Conservation (phyloP, 2,329 filamentous ascomycete species). For the Paraconiothyrium sp. region DNA sequence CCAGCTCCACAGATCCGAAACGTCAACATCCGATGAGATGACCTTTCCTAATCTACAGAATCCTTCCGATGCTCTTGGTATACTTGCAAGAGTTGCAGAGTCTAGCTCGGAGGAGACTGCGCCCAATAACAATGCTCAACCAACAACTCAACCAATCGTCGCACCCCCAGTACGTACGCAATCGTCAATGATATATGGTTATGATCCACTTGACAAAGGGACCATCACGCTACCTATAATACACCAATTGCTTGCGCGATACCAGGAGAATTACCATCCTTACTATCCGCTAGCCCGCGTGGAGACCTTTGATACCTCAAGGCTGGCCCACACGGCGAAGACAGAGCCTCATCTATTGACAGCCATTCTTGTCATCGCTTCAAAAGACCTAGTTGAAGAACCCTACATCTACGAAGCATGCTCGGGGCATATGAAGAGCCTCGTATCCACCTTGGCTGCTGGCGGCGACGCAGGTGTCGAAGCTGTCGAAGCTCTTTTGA, state of each 20-base stretch:
- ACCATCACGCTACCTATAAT: conserved; percentile 57
- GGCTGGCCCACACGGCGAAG: conserved; percentile 65
- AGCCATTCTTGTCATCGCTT: conserved; percentile 74
- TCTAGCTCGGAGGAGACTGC: conserved; percentile 43
- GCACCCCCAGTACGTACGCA: conserved; percentile 28
- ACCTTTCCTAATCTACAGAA: conserved; percentile 58
- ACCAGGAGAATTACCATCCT: conserved; percentile 72
- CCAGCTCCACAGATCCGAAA: conserved; percentile 40
- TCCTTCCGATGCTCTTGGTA: conserved; percentile 59
- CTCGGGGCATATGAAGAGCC: conserved; percentile 73
- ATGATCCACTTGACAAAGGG: conserved; percentile 53
- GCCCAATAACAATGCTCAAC: conserved; percentile 27
- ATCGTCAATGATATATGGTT: conserved; percentile 54
- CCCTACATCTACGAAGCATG: conserved; percentile 71
- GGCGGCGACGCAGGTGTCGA: conserved; percentile 74
- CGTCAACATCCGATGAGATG: conserved; percentile 46
- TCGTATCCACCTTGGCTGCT: conserved; percentile 73
- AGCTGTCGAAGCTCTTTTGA: conserved; percentile 73
- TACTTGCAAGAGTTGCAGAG: conserved; percentile 58
- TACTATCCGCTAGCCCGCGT: conserved; percentile 74
- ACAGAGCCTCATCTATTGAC: conserved; percentile 74
- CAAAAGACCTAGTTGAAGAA: conserved; percentile 73
- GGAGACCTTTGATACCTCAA: conserved; percentile 64
- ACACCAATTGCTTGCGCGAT: conserved; percentile 65
- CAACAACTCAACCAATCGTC: conserved; percentile 14